Base-by-base conservation (phyloP, 768 basidiomycete species). In the Gloeophyllum trabeum region DNA sequence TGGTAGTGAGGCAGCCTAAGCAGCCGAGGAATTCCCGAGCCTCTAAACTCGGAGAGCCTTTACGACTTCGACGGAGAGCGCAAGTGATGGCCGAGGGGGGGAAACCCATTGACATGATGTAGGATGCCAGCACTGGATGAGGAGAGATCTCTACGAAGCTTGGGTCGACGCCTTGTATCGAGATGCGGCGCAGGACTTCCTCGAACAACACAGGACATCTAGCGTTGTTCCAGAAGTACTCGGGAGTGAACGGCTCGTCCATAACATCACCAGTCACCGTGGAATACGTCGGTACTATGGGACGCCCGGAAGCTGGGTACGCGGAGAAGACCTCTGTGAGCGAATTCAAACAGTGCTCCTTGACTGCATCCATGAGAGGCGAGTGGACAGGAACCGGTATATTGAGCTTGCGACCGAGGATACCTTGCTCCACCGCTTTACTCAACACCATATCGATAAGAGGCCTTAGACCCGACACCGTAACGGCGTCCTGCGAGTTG, bases 111-210 rank as follows among this genome's bases (percentile, higher is more conserved):
- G 28, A 7, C 10, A 16, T 7, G 16, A 30, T 7, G 28, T 30
- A 30, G 10, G 28, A 7, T 7, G 28, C 7, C 10, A 30, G 28
- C 7, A 30, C 28, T 30, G 28, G 28, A 30, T 30, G 28, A 7
- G 28, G 28, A 16, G 10, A 7, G 10, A 30, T 16, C 16, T 30
- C 28, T 7, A 30, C 28, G 7, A 30, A 7, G 7, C 7, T 7
- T 30, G 16, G 28, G 16, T 30, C 16, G 16, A 7, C 10, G 10
- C 28, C 28, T 7, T 7, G 16, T 30, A 30, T 30, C 28, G 28
- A 7, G 28, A 16, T 16, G 7, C 16, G 28, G 28, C 67, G 55
- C 7, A 30, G 10, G 28, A 16, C 16, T 16, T 30, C 28, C 28
- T 7, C 16, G 28, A 30, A 30, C 16, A 30, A 16, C 28, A 30